Evolutionary conservation across 768 basidiomycete genomes (phyloP), one percentile per base, ranked within the genome.

Genomic region (Tephrocybe sp.): DNA sequence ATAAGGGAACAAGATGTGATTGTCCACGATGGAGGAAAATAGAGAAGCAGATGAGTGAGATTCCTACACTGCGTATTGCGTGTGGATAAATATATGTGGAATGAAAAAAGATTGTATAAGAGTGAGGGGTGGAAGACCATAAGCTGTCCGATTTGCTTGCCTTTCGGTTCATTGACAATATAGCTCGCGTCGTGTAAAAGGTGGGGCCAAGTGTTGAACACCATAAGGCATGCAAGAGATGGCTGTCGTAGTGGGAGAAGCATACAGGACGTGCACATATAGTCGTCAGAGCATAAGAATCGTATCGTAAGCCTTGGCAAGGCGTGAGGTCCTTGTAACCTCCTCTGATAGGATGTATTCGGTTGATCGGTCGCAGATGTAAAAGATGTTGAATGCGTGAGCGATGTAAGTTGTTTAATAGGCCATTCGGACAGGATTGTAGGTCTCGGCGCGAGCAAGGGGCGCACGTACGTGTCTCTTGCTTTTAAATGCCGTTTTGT

Each of bases 371-470:
- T 47, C 47, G 50, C 49, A 52, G 50, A 44, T 51, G 40, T 49
- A 51, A 53, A 41, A 50, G 39, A 53, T 44, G 36, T 52, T 36
- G 33, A 35, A 46, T 36, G 48, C 38, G n/a, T 46, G 40, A 48
- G 11, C 38, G 23, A 32, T 13, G 23, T 46, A 36, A 45, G 44
- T 40, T 23, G 39, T 46, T 67, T 62, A 77, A 61, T 73, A 74
- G 30, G 69, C 68, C 76, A 86, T 75, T 48, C 84, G 77, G 20
- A 74, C 61, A 4, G 86, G 80, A 12, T 80, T 82, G 60, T 85
- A 89, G 3, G 88, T 89, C 65, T 89, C 87, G 1, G 86, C 79
- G 13, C 85, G 77, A 9, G 67, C 58, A 31, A 89, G 69, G 11
- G 78, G 74, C 23, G 63, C 70, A 34, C 78, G 74, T 20, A 63